phyloP scores from a whole-genome alignment of 768 basidiomycete species.

The Leucosporidium yakuticum region DNA sequence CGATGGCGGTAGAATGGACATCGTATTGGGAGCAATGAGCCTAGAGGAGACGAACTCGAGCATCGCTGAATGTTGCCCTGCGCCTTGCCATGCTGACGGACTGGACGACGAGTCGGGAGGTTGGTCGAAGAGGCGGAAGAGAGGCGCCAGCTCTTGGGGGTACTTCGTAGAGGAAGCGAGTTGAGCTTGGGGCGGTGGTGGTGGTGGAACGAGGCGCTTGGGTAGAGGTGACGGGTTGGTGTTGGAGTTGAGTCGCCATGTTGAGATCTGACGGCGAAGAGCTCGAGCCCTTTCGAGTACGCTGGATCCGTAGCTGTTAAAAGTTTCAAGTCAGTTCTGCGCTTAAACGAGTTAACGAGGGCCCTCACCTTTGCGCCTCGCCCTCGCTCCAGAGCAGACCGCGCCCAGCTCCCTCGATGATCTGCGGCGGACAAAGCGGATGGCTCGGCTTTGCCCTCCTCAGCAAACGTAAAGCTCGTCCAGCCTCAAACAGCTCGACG shows the following conservation, averaged over 20 bases:
- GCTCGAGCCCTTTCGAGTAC: background rate
- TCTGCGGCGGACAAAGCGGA: background rate
- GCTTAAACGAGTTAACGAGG: no score
- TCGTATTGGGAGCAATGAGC: background rate
- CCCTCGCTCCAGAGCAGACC: slow-evolving; percentile 1
- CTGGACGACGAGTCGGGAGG: background rate
- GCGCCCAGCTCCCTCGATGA: background rate
- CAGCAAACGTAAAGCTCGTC: background rate
- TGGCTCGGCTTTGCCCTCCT: background rate
- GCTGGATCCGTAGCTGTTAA: background rate
- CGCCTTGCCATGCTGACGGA: background rate
- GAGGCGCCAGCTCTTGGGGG: background rate
- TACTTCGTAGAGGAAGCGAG: background rate
- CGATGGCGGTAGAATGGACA: background rate
- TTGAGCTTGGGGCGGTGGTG: no score
- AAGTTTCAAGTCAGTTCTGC: no score
- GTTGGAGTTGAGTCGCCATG: background rate
- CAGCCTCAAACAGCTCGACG: slow-evolving; percentile 2
- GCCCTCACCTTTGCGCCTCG: background rate
- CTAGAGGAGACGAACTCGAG: background rate
- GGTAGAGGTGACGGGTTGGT: no score
- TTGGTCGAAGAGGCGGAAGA: slow-evolving; percentile 1
- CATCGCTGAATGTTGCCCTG: background rate
- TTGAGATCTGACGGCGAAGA: background rate
- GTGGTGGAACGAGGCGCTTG: no score